Conservation (phyloP, 352 stramenopile genomes). For the Phytophthora ohioensis region DNA sequence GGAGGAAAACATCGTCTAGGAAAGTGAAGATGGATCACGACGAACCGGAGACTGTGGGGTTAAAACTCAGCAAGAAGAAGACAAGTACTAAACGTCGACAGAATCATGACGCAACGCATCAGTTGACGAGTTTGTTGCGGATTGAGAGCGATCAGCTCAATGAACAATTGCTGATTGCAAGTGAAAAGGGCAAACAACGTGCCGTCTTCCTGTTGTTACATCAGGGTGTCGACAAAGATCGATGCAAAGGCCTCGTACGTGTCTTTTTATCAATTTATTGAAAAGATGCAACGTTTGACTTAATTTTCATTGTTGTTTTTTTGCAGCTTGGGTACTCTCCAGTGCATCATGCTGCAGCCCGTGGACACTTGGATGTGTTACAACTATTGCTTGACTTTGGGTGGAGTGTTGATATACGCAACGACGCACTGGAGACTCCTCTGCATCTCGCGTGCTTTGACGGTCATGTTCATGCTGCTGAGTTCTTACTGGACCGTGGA, state of each 20-base stretch:
- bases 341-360: conserved; percentile 72
- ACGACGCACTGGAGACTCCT: conserved; percentile 67
- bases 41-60: neutral
- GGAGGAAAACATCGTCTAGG: conserved; percentile 2
- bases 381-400: conserved; percentile 74
- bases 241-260: conserved; percentile 72
- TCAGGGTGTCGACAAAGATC: conserved; percentile 60
- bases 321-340: conserved; percentile 67
- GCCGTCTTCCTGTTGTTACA: conserved; percentile 76
- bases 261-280: neutral
- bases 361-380: conserved; percentile 73
- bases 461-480: conserved; percentile 59
- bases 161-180: conserved; percentile 73
- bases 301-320: conserved; percentile 1
- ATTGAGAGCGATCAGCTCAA: conserved; percentile 50
- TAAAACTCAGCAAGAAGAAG: conserved; percentile 18
- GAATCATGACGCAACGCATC: conserved; percentile 37
- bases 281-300: neutral
- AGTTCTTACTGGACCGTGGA: conserved; percentile 72
- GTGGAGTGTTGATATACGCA: conserved; percentile 56
- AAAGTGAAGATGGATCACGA: neutral
- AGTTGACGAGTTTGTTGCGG: conserved; percentile 52
- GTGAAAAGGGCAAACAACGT: conserved; percentile 75
- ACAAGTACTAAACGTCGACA: conserved; percentile 17
- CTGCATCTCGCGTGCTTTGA: conserved; percentile 76